Base-by-base conservation (phyloP, 352 stramenopile species). In the Chrysophaeum taylorii region DNA sequence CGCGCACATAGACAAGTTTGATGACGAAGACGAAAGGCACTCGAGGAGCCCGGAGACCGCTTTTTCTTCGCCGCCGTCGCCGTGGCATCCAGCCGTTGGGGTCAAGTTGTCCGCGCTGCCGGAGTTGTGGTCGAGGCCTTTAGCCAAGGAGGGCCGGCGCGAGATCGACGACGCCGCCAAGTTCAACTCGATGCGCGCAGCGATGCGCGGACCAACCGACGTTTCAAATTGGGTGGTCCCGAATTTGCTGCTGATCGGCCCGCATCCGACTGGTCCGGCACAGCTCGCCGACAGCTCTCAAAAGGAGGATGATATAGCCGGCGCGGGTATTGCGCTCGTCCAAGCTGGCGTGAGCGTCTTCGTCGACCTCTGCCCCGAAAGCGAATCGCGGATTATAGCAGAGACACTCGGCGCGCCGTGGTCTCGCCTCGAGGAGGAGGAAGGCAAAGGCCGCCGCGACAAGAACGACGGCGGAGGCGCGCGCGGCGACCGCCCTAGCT, bases 191-290 rank as follows among this genome's bases (percentile, higher is more conserved):
- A 62, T 70, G 31, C 36, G 31, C 38, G 1, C 2, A 12, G 9
- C 35, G 27, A 64, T 70, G 69, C 37, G 25, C 15, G 70, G 70
- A 25, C 70, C 70, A 14, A 70, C 70, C 25, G 70, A 75, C 66
- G 61, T 25, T 12, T 31, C 14, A 15, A 62, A 57, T 23, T 75
- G 70, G 70, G 63, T 75, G 15, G 68, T 75, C 45, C 70, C 70
- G 29, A 64, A 64, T 9, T 29, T 69, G 33, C 70, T 75, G 2
- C 35, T 73, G 2, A 61, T 73, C 16, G 70, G 70, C 33, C 54
- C 63, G 15, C 66, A 74, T 39, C 70, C 70, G 0, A 27, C 68
- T 23, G 70, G 69, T 14, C 48, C 48, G 27, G 57, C 31, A n/a
- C 50, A 53, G 53, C 36, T 72, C 15, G 9, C 48, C 48, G 39